Conservation (phyloP, 148 eudicot genomes). For the Rheum nobile region DNA sequence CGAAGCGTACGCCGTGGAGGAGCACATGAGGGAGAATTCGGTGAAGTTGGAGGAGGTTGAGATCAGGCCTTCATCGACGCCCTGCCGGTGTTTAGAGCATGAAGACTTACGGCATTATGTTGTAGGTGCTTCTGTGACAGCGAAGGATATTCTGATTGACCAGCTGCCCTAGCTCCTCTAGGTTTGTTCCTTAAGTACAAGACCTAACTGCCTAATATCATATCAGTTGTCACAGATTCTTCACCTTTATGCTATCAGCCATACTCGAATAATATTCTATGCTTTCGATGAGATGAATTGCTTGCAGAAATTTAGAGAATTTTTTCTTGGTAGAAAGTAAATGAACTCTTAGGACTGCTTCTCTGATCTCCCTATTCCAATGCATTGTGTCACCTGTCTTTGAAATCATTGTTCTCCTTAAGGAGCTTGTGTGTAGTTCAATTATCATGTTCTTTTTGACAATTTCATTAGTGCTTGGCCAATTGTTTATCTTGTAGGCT, state of each 20-base stretch:
- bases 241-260: background rate
- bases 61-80: no score
- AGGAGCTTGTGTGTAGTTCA: background rate
- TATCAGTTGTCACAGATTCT: background rate
- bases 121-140: slow-evolving; percentile 87
- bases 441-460: background rate
- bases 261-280: background rate
- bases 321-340: background rate
- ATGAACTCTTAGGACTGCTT: background rate
- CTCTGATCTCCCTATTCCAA: background rate
- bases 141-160: slow-evolving; percentile 63
- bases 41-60: no score
- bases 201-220: background rate
- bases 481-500: background rate
- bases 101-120: no score
- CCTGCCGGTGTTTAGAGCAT: no score
- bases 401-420: background rate
- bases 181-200: slow-evolving; percentile 27
- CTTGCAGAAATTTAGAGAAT: no score
- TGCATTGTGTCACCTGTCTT: background rate
- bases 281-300: background rate
- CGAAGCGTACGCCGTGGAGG: no score
- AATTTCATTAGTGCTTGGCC: background rate
- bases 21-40: no score
- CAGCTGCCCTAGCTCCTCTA: slow-evolving; percentile 66